phyloP scores from a whole-genome alignment of 192 early-diverging fungal genomes.

The Gaertneriomyces semiglobifer region DNA sequence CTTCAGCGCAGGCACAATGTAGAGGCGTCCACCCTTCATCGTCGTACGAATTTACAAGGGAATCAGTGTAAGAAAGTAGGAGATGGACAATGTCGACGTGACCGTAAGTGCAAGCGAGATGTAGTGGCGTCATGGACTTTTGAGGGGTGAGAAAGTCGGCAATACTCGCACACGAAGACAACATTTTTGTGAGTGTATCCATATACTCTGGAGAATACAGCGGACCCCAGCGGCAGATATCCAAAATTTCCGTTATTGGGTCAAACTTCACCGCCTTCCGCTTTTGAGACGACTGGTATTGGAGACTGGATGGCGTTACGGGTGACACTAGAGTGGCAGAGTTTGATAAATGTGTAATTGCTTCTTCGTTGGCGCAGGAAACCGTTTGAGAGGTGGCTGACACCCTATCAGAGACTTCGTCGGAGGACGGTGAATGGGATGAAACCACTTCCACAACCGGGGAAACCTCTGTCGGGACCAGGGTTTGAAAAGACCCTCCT shows the following conservation, averaged over 20 bases:
- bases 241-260: conserved; percentile 33
- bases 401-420: too few species aligned
- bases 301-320: neutral
- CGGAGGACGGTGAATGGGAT: too few species aligned
- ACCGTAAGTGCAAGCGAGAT: conserved; percentile 58
- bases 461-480: too few species aligned
- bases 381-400: too few species aligned
- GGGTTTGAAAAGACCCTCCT: too few species aligned
- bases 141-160: conserved; percentile 38
- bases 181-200: conserved; percentile 7
- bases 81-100: conserved; percentile 33
- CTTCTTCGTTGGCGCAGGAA: too few species aligned
- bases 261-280: conserved; percentile 39
- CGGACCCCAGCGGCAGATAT: conserved; percentile 39
- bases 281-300: neutral
- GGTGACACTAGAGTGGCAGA: conserved; percentile 17
- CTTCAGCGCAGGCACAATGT: conserved; percentile 67
- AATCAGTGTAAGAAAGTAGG: conserved; percentile 26
- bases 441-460: too few species aligned
- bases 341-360: neutral
- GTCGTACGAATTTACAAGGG: conserved; percentile 45
- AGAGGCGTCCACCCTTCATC: conserved; percentile 65
- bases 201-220: conserved; percentile 16
- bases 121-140: conserved; percentile 47
- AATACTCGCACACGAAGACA: conserved; percentile 7